Evolutionary conservation across 2,329 filamentous ascomycete genomes (phyloP), one percentile per base, ranked within the genome.

Genomic region (Sclerotinia trifoliorum): DNA sequence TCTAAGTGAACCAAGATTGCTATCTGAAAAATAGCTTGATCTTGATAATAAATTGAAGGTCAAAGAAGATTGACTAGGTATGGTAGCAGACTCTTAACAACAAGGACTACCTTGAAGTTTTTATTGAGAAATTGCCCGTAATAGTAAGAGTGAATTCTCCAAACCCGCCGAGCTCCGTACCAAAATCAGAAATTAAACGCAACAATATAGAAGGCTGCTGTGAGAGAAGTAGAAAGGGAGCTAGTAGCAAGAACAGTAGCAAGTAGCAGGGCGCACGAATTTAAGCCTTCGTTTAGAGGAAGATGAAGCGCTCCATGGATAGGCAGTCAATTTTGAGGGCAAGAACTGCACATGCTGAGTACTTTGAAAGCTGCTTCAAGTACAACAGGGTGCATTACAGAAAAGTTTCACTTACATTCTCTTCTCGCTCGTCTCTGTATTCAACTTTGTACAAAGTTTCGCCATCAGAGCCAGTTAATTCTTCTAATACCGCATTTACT

Each of bases 401-500:
- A 39, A 46, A 32, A 65, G 63, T 44, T 35, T 17, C 42, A 78
- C 77, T 75, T 68, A 79, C 78, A 62, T 72, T 68, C 61, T 75
- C 73, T 67, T 73, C 69, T 60, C 68, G 74, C 15, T 77, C 77
- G 71, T 77, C 75, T 46, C 75, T 76, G 67, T 74, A 78, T 66
- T 75, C 73, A 26, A 79, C 74, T 46, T 63, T 70, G 66, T 78
- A 79, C 63, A 70, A 68, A 21, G 56, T 32, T 39, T 73, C 54
- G 11, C 72, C 73, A 65, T 72, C 63, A 15, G 63, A 39, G 3
- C 66, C 67, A 44, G 72, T 48, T 19, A 74, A 29, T 32, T 76
- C 74, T 42, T 72, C 69, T n/a, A 77, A 42, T 2, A 78, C 69
- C 6, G 65, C 55, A 24, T 78, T 73, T n/a, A 79, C 77, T 3